Conservation (phyloP, 2,329 filamentous ascomycete genomes). For the Cladophialophora bantiana region DNA sequence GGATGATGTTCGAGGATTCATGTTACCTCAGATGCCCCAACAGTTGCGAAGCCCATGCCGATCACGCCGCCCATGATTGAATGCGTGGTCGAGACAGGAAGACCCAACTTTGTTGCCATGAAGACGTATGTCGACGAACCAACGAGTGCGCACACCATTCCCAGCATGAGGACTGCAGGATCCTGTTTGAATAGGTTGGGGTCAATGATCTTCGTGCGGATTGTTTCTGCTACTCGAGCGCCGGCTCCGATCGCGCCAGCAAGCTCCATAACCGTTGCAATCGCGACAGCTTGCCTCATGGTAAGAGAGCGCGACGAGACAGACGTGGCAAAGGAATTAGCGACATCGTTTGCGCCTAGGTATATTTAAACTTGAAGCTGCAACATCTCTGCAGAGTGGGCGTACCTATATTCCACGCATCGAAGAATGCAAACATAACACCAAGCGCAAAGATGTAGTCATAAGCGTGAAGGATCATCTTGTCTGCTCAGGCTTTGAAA, state of each 20-base stretch:
- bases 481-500: no score
- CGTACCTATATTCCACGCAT: conserved; percentile 75
- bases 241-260: conserved; percentile 62
- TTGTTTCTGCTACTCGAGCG: conserved; percentile 73
- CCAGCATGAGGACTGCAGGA: conserved; percentile 71
- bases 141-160: conserved; percentile 68
- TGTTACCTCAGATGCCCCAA: conserved; percentile 65
- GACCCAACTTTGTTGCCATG: conserved; percentile 76
- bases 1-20: conserved; percentile 51
- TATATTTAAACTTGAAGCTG: no score
- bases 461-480: conserved; percentile 62
- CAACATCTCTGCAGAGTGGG: no score
- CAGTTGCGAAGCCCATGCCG: conserved; percentile 72
- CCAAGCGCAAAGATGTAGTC: conserved; percentile 76
- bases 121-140: conserved; percentile 75
- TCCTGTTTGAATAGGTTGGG: conserved; percentile 63
- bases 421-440: conserved; percentile 75
- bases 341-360: conserved; percentile 73
- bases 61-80: conserved; percentile 72
- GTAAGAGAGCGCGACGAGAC: conserved; percentile 79
- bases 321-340: conserved; percentile 80
- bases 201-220: conserved; percentile 78
- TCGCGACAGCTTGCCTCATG: conserved; percentile 71
- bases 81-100: conserved; percentile 71
- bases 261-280: conserved; percentile 72